Evolutionary conservation across 306 rosid species (phyloP), one percentile per base, ranked within the genome.

Genomic region (Senna siamea): DNA sequence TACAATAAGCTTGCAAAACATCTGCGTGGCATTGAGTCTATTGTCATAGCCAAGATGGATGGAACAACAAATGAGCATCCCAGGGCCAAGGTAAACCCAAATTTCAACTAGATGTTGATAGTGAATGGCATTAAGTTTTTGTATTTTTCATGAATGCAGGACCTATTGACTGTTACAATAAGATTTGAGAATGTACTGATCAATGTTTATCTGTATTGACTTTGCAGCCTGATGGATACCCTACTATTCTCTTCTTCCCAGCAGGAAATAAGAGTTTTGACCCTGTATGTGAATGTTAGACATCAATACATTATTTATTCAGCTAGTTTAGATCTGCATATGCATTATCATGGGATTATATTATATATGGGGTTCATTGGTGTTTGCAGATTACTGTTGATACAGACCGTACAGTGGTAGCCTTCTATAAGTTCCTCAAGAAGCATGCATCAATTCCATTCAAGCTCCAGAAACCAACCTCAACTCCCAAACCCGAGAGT

Each of bases 31-130:
- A 78, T 95, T 57, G 93, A 95, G n/a, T 95, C 99, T 66, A 72
- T 95, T 59, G 92, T 95, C 34, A 87, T 95, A 86, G 99, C 93
- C 57, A 95, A 92, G 96, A 95, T 95, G 98, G 99, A 95, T 12
- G 99, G 99, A 72, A 83, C 99, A 54, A 88, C 96, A 80, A 95
- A 95, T 75, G 99, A 95, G 86, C 99, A 95, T 84, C 98, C 96
- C 22, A 87, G 97, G 89, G 98, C 87, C 17, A 92, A 95, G 98
- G 98, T 95, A 83, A 74, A 50, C 23, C 68, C 70, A 52, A 50
- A 53, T 34, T 80, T 40, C 37, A 51, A 58, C 52, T 30, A 74
- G 35, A 79, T 77, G 5, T 68, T 23, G 43, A 17, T 37, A 57
- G 55, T 69, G 17, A 50, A 73, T 26, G 30, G 30, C 30, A 26